Evolutionary conservation across 495 filamentous ascomycete species (phyloP), one percentile per base, ranked within the genome.

Genomic region (Sporormia fimetaria): DNA sequence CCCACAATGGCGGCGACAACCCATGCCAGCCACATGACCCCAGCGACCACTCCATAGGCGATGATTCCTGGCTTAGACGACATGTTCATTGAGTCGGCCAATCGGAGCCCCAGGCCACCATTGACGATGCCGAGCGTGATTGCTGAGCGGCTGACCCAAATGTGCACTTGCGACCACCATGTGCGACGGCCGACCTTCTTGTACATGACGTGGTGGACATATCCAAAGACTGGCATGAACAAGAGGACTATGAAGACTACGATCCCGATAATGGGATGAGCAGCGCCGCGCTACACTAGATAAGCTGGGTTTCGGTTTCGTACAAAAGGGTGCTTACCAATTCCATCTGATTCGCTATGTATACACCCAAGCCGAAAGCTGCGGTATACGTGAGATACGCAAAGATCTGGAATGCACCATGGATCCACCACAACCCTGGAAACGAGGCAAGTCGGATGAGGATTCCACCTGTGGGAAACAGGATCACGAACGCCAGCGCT

Each of bases 401-500:
- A 37, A 64, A 44, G 3, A 44, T 33, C 32, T 64, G 61, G 37
- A 60, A 56, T 16, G 44, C 49, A 22, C 55, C 60, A 34, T 64
- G 61, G 16, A 64, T 30, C 57, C 57, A 61, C 10, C 59, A 39
- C 3, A 66, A 60, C 6, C 56, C 51, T 11, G 52, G 47, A 43
- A 63, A 64, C 18, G 37, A 56, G 11, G 70, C 47, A 0, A 72
- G 27, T 16, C 65, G 59, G 21, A 73, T 57, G 28, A 58, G 35
- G 44, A 70, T 60, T 5, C 57, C 62, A 21, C 63, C 65, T 9
- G 62, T 43, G 31, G 66, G 73, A 53, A 72, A 69, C 25, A 69
- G 52, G 35, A 67, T 47, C 24, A 66, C 31, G 34, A 63, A 63
- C 5, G 58, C 61, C 10, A 61, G 47, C n/a, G 45, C 41, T 12